These are phyloP conservation scores for Pestalotiopsis sp. DNA, from an alignment of 2,329 filamentous ascomycete genomes.

Conservation along the genomic window DNA sequence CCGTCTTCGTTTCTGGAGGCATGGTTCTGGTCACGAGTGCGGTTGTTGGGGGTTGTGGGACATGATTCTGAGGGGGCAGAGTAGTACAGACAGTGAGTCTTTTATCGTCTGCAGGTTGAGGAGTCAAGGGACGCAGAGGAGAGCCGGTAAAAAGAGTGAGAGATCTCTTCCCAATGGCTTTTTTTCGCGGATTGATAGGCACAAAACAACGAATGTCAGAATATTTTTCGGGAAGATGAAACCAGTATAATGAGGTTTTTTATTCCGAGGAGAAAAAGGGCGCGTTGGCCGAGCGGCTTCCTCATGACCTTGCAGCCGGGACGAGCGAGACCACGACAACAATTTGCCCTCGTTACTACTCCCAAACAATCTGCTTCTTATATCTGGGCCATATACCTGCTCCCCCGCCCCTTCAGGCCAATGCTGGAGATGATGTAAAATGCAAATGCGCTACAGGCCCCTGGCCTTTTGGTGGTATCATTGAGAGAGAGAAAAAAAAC, in stretches of 20 bases:
- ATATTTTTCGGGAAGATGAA: too few species aligned
- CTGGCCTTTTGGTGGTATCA: constrained; percentile 4
- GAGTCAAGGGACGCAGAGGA: too few species aligned
- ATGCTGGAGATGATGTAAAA: not conserved
- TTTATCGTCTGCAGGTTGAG: too few species aligned
- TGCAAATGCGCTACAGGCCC: not conserved
- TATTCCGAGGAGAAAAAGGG: too few species aligned
- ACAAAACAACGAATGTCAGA: too few species aligned
- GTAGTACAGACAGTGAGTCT: not conserved
- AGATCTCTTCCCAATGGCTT: too few species aligned
- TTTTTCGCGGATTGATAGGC: too few species aligned
- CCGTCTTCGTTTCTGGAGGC: not conserved
- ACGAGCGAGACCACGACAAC: not conserved
- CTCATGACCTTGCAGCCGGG: too few species aligned
- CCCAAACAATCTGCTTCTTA: not conserved
- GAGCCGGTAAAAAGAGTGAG: too few species aligned
- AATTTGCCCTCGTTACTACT: too few species aligned
- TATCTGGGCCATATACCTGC: not conserved
- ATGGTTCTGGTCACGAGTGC: not conserved
- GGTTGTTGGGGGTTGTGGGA: not conserved
- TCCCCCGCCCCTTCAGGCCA: not conserved
- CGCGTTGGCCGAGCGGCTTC: too few species aligned
- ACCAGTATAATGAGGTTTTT: too few species aligned
- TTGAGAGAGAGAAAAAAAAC: not conserved
- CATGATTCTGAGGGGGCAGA: not conserved